A percentile compares a stretch with the other conserved stretches of the same genome.
These are phyloP conservation scores for Tympanopsis confertula DNA, from an alignment of 2,329 filamentous ascomycete species.

Conservation along the genomic window DNA sequence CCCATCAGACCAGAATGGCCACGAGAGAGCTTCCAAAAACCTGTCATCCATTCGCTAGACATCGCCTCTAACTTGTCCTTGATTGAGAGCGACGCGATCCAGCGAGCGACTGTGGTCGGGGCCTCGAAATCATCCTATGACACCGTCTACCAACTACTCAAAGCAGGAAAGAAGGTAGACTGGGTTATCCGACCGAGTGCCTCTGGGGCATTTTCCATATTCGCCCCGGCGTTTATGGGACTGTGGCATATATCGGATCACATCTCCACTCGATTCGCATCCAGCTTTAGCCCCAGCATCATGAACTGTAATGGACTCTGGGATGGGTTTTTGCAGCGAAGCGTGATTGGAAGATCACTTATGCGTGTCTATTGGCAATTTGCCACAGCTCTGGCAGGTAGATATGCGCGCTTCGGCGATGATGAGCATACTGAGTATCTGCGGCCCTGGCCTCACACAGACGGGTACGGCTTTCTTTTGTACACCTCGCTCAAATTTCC, in stretches of 20 bases:
- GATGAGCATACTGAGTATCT: conserved; percentile 9
- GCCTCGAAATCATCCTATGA: conserved; percentile 20
- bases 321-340: conserved; percentile 14
- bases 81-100: conserved; percentile 3
- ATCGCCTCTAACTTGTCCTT: conserved; percentile 6
- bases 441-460: conserved; percentile 7
- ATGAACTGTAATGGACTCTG: conserved; percentile 12
- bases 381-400: conserved; percentile 6
- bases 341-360: conserved; percentile 7
- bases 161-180: conserved; percentile 14
- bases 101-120: conserved; percentile 14
- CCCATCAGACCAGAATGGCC: conserved; percentile 2
- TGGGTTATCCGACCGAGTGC: conserved; percentile 19
- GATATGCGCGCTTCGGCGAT: conserved; percentile 13
- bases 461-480: conserved; percentile 3
- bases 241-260: conserved; percentile 14
- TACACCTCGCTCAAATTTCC: not conserved
- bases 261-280: conserved; percentile 11
- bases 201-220: conserved; percentile 16
- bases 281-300: conserved; percentile 14
- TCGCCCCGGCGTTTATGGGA: conserved; percentile 12
- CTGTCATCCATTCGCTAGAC: conserved; percentile 15
- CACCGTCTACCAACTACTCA: conserved; percentile 16
- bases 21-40: conserved; percentile 7
- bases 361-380: conserved; percentile 8